phyloP scores from a whole-genome alignment of 2,329 filamentous ascomycete species.

The Fusarium multiceps region DNA sequence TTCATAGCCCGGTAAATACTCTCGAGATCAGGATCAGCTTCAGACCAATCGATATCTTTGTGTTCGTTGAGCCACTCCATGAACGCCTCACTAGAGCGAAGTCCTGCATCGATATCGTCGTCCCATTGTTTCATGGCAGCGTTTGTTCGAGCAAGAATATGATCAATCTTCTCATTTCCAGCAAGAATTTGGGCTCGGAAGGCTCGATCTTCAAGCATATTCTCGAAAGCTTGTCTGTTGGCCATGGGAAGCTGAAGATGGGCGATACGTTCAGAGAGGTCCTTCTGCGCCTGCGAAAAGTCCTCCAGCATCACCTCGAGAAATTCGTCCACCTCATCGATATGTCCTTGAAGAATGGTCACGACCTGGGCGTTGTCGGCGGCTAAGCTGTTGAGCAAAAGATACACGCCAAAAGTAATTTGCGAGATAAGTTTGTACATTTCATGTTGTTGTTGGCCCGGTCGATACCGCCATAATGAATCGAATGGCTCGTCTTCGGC shows the following conservation, averaged over 20 bases:
- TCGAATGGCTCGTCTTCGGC: slow-evolving; percentile 78
- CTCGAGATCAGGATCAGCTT: slow-evolving; percentile 68
- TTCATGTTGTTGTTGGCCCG: slow-evolving; percentile 84
- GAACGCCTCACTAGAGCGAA: slow-evolving; percentile 80
- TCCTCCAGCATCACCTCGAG: slow-evolving; percentile 88
- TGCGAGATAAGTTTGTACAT: slow-evolving; percentile 91
- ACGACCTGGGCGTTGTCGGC: slow-evolving; percentile 91
- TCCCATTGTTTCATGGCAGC: slow-evolving; percentile 80
- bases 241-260: slow-evolving; percentile 85
- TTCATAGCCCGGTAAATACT: slow-evolving; percentile 91
- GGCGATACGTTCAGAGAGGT: slow-evolving; percentile 83
- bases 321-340: slow-evolving; percentile 93
- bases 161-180: slow-evolving; percentile 91
- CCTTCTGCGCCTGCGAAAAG: slow-evolving; percentile 79
- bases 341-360: slow-evolving; percentile 88
- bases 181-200: slow-evolving; percentile 86
- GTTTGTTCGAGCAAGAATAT: slow-evolving; percentile 84
- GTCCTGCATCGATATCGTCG: slow-evolving; percentile 81
- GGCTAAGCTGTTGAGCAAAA: slow-evolving; percentile 85
- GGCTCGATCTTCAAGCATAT: slow-evolving; percentile 84
- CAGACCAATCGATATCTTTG: slow-evolving; percentile 68
- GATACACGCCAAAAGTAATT: slow-evolving; percentile 91
- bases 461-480: slow-evolving; percentile 79
- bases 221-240: slow-evolving; percentile 84
- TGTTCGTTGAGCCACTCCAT: slow-evolving; percentile 78